Evolutionary conservation across 2,329 filamentous ascomycete genomes (phyloP), one percentile per base, ranked within the genome.

Genomic region (Rhynchosporium graminicola): DNA sequence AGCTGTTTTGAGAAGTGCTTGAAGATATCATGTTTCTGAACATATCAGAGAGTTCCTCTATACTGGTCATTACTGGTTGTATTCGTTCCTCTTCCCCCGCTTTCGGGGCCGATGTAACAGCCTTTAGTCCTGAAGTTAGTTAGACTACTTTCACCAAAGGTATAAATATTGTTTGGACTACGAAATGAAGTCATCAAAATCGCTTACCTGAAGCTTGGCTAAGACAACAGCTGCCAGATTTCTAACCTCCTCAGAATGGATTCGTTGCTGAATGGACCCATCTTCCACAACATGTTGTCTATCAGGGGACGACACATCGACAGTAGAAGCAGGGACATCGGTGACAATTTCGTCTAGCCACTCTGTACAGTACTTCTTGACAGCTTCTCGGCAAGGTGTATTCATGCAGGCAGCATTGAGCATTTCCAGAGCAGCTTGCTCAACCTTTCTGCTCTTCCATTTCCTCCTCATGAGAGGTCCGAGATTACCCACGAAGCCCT

Each of bases 371-470:
- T 96, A 87, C 74, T 92, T 92, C 68, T 87, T 84, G 64, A 98
- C 90, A 8, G 90, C 89, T 68, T 93, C 90, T 28, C 95, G 86
- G 72, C 93, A 98, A 7, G 85, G 80, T 52, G 86, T 83, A 73
- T 96, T 90, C 76, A 97, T 90, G 76, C 92, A 97, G 6, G 94
- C 93, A 12, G 91, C 92, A 76, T 93, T 97, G 62, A 99, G 82
- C 78, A 99, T 86, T 72, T 97, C 91, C 68, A 99, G 77, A 54
- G 92, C 89, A 2, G 92, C 90, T 63, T 90, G 88, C 76, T 97
- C 92, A 28, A 98, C 89, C 70, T 91, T 91, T 68, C 85, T 84
- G 73, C 89, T 94, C 79, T 94, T 96, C 80, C 89, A 90, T 73
- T 88, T 92, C 69, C 87, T 85, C 67, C 89, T 83, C 76, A 96